Base-by-base conservation (phyloP, 2,329 filamentous ascomycete genomes). In the Ilyonectria sp. region DNA sequence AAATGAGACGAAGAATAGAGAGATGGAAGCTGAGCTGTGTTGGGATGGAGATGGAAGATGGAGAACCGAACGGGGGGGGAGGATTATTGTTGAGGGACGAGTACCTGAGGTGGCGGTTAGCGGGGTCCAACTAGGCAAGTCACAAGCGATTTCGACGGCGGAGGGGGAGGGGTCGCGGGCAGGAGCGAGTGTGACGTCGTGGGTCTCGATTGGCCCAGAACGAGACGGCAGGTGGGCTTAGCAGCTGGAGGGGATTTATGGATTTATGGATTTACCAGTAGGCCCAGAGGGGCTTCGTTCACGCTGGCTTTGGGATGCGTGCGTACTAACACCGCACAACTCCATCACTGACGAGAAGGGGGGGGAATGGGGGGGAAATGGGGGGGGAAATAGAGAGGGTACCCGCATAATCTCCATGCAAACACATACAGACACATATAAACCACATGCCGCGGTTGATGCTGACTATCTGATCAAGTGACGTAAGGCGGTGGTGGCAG, bases 61-160 rank as follows among this genome's bases (percentile, higher is more conserved):
- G 37, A 61, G 58, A 54, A 47, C 53, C 58, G 63, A 17, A 43
- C 15, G 40, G 50, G 61, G 63, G 63, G 52, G 58, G 58, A 49
- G 63, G 63, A 66, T 66, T 58, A 66, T 66, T 66, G 63, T 66
- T 66, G 63, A 66, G 63, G 31, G 49, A 53, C 37, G 50, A 61
- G 57, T 26, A 57, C 58, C 52, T 56, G 55, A 61, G 40, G 47
- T 46, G 58, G 29, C 53, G 49, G 37, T 52, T 58, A 66, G 63
- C 58, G 63, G 63, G 63, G 63, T 52, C 46, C 46, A 46, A 15
- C 60, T 43, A 46, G 35, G 55, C 52, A 60, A 59, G 63, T 61
- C 63, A 66, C 63, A 66, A 58, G 63, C 37, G 58, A 46, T 35
- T 53, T 58, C 19, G 44, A 64, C 33, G 65, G 62, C 44, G 55